Conservation (phyloP, 805 yeast species). For the Candida glaebosa region DNA sequence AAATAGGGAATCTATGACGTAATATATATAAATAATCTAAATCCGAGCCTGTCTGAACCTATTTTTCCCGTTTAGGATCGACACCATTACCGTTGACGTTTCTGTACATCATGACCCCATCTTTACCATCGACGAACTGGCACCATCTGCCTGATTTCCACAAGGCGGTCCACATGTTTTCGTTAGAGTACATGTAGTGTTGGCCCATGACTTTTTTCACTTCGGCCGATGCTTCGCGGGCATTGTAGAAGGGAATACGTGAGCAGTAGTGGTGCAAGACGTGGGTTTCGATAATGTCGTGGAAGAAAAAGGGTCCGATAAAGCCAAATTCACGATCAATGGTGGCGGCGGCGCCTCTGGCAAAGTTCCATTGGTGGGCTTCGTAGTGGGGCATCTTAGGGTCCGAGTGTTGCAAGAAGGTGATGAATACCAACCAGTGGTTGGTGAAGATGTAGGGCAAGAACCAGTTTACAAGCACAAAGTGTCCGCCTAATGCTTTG, state of each 20-base stretch:
- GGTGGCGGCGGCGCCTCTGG: conserved; percentile 88
- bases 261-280: conserved; percentile 83
- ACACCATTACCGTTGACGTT: conserved; percentile 53
- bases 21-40: too few species aligned
- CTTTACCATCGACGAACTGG: conserved; percentile 71
- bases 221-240: conserved; percentile 74
- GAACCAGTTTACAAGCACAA: conserved; percentile 65
- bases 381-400: conserved; percentile 78
- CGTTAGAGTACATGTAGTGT: conserved; percentile 63
- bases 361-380: conserved; percentile 74
- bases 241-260: conserved; percentile 84
- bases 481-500: conserved; percentile 58
- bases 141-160: conserved; percentile 65
- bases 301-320: conserved; percentile 74
- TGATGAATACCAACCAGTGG: conserved; percentile 88
- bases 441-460: conserved; percentile 77
- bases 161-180: conserved; percentile 68
- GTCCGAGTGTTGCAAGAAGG: conserved; percentile 82
- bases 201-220: conserved; percentile 82
- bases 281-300: conserved; percentile 87
- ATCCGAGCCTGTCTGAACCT: not conserved
- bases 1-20: too few species aligned
- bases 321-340: conserved; percentile 82
- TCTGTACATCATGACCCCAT: conserved; percentile 72
- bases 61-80: conserved; percentile 9